Conservation (phyloP, 208 protist species). For the Acanthamoeba triangularis region DNA sequence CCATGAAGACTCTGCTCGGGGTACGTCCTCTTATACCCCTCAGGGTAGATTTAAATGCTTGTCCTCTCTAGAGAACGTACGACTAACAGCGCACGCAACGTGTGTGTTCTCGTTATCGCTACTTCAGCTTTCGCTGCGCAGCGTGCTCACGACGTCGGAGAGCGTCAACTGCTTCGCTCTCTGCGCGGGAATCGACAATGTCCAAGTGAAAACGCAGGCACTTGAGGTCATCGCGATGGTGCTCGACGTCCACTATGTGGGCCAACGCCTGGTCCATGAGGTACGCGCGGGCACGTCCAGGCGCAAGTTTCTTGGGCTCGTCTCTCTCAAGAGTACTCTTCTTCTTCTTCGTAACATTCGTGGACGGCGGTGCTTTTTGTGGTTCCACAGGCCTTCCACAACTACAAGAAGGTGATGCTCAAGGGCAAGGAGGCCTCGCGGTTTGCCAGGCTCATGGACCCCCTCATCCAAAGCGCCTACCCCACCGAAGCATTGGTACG, state of each 20-base stretch:
- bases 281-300: neutral
- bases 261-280: slow-evolving; percentile 49
- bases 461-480: slow-evolving; percentile 25
- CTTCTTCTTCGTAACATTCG: neutral
- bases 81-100: neutral
- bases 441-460: slow-evolving; percentile 44
- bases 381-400: slow-evolving; percentile 46
- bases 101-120: neutral
- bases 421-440: neutral
- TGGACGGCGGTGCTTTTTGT: neutral
- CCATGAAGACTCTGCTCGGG: slow-evolving; percentile 39
- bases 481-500: neutral
- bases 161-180: slow-evolving; percentile 25
- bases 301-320: no score
- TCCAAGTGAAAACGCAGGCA: slow-evolving; percentile 10
- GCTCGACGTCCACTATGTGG: slow-evolving; percentile 57
- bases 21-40: neutral
- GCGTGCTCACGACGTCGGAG: slow-evolving; percentile 55
- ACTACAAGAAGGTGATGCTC: slow-evolving; percentile 7
- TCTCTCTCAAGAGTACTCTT: neutral
- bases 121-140: slow-evolving; percentile 64
- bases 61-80: neutral
- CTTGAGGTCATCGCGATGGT: slow-evolving; percentile 45
- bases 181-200: slow-evolving; percentile 20
- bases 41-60: no score